Conservation (phyloP, 2,329 filamentous ascomycete genomes). For the Bipolaris victoriae region DNA sequence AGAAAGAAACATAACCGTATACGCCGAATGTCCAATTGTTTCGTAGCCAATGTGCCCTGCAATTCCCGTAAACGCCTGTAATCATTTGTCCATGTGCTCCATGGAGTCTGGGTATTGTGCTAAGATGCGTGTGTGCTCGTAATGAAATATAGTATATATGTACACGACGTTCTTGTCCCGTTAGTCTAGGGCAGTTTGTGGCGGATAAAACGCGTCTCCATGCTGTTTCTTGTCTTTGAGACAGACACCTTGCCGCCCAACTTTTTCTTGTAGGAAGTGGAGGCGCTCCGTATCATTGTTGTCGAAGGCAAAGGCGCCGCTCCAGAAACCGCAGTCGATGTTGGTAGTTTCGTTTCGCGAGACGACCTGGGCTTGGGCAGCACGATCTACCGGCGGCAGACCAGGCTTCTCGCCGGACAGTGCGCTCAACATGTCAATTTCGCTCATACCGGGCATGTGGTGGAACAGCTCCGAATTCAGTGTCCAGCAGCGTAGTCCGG, state of each 20-base stretch:
- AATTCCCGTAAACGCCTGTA: not conserved
- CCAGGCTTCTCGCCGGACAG: slow-evolving; percentile 38
- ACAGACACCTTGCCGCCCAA: slow-evolving; percentile 48
- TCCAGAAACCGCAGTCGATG: slow-evolving; percentile 51
- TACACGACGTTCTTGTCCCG: slow-evolving; percentile 6
- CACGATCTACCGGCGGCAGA: slow-evolving; percentile 45
- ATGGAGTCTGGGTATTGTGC: not conserved
- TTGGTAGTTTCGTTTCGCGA: slow-evolving; percentile 46
- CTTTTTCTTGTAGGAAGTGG: slow-evolving; percentile 45
- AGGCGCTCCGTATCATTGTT: slow-evolving; percentile 40
- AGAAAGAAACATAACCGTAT: slow-evolving; percentile 2
- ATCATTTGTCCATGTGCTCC: not conserved
- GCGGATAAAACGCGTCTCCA: slow-evolving; percentile 13
- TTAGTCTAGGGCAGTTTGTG: slow-evolving; percentile 19
- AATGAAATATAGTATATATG: slow-evolving; percentile 16
- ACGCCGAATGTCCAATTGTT: not conserved
- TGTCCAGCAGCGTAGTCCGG: slow-evolving; percentile 52
- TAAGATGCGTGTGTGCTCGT: slow-evolving; percentile 8
- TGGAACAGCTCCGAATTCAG: slow-evolving; percentile 55
- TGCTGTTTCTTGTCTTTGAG: slow-evolving; percentile 38
- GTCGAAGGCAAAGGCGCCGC: slow-evolving; percentile 45
- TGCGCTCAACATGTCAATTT: slow-evolving; percentile 47
- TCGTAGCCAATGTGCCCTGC: not conserved
- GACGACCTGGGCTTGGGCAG: slow-evolving; percentile 40
- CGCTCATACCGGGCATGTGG: slow-evolving; percentile 50